Evolutionary conservation across 2,329 filamentous ascomycete species (phyloP).

Genomic region (Neofusicoccum parvum): DNA sequence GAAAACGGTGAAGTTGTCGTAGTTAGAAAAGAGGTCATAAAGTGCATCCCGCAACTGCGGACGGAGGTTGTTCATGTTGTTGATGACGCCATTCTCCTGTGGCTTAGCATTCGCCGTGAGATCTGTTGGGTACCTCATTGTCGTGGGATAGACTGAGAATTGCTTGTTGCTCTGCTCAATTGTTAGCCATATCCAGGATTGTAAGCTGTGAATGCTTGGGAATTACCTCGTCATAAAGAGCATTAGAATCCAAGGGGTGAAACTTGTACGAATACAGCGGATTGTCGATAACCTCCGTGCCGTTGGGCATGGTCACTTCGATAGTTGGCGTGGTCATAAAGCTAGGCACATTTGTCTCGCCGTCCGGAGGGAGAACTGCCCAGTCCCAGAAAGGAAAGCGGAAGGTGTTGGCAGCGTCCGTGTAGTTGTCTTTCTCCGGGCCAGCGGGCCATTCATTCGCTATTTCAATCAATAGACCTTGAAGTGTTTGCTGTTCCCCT

Average conservation of each 20-base stretch:
- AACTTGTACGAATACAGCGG: constrained; percentile 51
- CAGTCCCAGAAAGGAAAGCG: constrained; percentile 54
- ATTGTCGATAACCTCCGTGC: constrained; percentile 44
- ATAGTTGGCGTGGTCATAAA: constrained; percentile 46
- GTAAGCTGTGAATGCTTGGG: not conserved
- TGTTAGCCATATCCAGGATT: not conserved
- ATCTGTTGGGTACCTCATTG: constrained; percentile 58
- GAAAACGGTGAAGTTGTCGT: constrained; percentile 68
- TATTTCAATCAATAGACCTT: constrained; percentile 42
- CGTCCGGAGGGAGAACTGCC: constrained; percentile 41
- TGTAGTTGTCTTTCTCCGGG: constrained; percentile 41
- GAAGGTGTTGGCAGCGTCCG: constrained; percentile 42
- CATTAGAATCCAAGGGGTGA: constrained; percentile 58
- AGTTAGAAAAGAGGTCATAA: constrained; percentile 64
- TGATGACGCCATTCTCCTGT: constrained; percentile 49
- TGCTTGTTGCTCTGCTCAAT: not conserved
- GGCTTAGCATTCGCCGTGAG: constrained; percentile 51
- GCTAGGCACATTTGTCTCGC: constrained; percentile 25
- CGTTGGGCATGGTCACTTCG: constrained; percentile 45
- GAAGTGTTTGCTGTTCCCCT: constrained; percentile 44
- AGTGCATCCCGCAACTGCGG: constrained; percentile 24
- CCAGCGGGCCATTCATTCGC: constrained; percentile 45
- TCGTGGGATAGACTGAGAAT: constrained; percentile 34
- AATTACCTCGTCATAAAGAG: constrained; percentile 62
- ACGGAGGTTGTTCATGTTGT: constrained; percentile 26